These are phyloP conservation scores for Mortierella sp. DNA, from an alignment of 371 early-diverging fungal genomes.

Conservation along the genomic window DNA sequence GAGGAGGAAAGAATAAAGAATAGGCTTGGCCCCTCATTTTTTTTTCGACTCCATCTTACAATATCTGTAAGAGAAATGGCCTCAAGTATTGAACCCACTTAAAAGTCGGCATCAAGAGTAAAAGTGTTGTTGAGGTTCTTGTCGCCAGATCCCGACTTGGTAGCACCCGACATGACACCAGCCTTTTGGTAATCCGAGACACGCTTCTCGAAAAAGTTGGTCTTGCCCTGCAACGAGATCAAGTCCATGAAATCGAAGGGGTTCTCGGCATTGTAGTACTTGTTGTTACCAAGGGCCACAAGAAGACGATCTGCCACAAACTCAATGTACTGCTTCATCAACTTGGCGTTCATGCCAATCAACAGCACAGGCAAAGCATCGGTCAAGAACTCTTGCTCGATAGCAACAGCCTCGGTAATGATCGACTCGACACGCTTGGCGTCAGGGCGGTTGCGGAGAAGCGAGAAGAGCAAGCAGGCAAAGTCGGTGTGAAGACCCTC, in stretches of 20 bases:
- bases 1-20: background rate
- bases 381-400: conserved; percentile 97
- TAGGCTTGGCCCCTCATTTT: too few relatives aligned
- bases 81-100: conserved; percentile 19
- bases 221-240: conserved; percentile 99
- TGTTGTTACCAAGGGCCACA: conserved; percentile 91
- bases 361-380: conserved; percentile 96
- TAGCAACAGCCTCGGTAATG: conserved; percentile 94
- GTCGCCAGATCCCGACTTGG: conserved; percentile 14
- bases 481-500: conserved; percentile 99
- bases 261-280: conserved; percentile 92
- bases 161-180: conserved; percentile 84
- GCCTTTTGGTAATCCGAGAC: conserved; percentile 99
- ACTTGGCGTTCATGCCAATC: conserved; percentile 98
- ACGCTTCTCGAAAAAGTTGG: conserved; percentile 99
- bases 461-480: conserved; percentile 97
- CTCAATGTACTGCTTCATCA: conserved; percentile 99
- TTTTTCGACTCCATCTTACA: too few relatives aligned
- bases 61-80: background rate
- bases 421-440: conserved; percentile 79
- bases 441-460: conserved; percentile 84
- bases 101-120: conserved; percentile 88
- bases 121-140: conserved; percentile 76
- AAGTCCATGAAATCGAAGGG: conserved; percentile 99
- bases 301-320: conserved; percentile 99